These are phyloP conservation scores for Globisporangium canariense DNA, from an alignment of 352 stramenopile genomes.

Conservation along the genomic window DNA sequence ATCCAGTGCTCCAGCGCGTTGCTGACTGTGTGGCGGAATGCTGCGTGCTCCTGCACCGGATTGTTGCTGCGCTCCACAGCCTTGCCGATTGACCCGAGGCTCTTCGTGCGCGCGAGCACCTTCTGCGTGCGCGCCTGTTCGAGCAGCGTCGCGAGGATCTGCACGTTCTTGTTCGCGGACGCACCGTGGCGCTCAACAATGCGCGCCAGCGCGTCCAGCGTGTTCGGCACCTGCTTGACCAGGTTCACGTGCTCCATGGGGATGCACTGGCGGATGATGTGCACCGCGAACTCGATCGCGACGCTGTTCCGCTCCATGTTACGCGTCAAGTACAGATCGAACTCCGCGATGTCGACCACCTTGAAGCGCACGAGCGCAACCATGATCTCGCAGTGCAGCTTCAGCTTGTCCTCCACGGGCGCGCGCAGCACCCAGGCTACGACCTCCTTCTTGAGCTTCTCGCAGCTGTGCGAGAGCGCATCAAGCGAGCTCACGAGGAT, in stretches of 20 bases:
- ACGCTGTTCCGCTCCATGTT: slow-evolving; percentile 94
- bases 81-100: slow-evolving; percentile 46
- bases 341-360: slow-evolving; percentile 90
- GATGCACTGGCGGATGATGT: slow-evolving; percentile 92
- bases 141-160: slow-evolving; percentile 75
- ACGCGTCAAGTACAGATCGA: slow-evolving; percentile 94
- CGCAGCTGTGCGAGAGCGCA: slow-evolving; percentile 88
- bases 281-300: slow-evolving; percentile 95
- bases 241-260: slow-evolving; percentile 92
- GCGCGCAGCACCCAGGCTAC: slow-evolving; percentile 93
- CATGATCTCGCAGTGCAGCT: slow-evolving; percentile 95
- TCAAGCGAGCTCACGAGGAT: slow-evolving; percentile 94
- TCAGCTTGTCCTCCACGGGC: slow-evolving; percentile 92
- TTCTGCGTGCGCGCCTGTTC: slow-evolving; percentile 75
- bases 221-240: slow-evolving; percentile 90
- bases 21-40: slow-evolving; percentile 84
- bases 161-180: slow-evolving; percentile 82
- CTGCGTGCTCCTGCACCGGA: slow-evolving; percentile 67
- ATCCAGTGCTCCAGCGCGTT: slow-evolving; percentile 98
- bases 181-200: slow-evolving; percentile 82
- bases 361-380: slow-evolving; percentile 94
- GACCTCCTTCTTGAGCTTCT: slow-evolving; percentile 93
- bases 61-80: slow-evolving; percentile 30
- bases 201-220: slow-evolving; percentile 87
- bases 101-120: slow-evolving; percentile 35